These are phyloP conservation scores for Colletotrichum lupini DNA, from an alignment of 2,329 filamentous ascomycete genomes.

Conservation along the genomic window DNA sequence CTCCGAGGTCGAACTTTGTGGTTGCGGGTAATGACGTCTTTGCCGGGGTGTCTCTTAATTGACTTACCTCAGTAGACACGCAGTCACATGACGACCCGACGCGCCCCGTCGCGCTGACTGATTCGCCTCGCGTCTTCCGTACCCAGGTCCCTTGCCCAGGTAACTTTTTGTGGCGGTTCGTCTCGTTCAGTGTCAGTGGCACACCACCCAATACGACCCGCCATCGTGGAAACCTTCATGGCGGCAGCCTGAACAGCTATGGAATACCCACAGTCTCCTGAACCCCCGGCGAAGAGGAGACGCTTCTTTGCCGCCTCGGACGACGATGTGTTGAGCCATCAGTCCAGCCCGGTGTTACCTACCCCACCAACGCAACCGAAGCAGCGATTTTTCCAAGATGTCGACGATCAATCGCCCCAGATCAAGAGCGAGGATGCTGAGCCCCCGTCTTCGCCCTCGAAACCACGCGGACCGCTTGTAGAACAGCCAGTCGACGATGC, in stretches of 20 bases:
- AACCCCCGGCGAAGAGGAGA: constrained; percentile 58
- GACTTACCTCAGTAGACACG: constrained; percentile 38
- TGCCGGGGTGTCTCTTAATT: constrained; percentile 9
- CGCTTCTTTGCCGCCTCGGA: constrained; percentile 56
- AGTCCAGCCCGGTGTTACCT: constrained; percentile 29
- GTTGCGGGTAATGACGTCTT: constrained; percentile 30
- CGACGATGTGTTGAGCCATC: constrained; percentile 38
- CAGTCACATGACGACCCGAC: constrained; percentile 55
- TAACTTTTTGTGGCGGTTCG: not conserved
- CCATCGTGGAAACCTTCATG: not conserved
- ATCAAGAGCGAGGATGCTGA: constrained; percentile 33
- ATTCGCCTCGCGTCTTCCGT: constrained; percentile 51
- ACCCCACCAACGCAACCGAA: constrained; percentile 38
- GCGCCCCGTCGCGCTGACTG: constrained; percentile 46
- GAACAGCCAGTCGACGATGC: constrained; percentile 38
- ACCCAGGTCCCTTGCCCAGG: not conserved
- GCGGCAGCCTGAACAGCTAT: constrained; percentile 42
- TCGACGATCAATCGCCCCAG: constrained; percentile 44
- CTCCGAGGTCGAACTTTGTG: constrained; percentile 11
- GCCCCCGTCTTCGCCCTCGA: constrained; percentile 30
- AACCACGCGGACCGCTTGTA: constrained; percentile 35
- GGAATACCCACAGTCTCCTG: constrained; percentile 51
- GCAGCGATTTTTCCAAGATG: constrained; percentile 51
- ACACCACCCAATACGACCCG: not conserved
- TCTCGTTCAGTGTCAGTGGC: not conserved